Evolutionary conservation across 768 basidiomycete species (phyloP).

Genomic region (Epithele typhae): DNA sequence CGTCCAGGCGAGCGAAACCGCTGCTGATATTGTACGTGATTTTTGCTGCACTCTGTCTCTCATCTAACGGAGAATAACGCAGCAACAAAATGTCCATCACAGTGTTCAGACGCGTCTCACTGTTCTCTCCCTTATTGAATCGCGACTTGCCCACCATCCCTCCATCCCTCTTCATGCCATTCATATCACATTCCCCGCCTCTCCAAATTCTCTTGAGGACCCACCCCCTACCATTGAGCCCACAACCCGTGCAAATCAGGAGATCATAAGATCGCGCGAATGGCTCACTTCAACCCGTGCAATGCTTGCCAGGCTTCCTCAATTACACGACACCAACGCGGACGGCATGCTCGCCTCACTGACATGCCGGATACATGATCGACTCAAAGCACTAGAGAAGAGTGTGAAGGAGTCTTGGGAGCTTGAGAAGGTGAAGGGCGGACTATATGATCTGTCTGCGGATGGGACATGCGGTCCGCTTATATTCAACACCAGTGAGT

Average conservation of each 20-base stretch:
- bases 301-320: neutral
- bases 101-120: neutral
- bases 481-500: neutral
- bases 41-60: neutral
- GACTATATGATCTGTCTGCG: neutral
- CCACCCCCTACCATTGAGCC: neutral
- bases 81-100: neutral
- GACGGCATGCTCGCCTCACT: neutral
- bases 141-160: neutral
- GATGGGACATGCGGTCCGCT: neutral
- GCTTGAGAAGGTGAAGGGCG: neutral
- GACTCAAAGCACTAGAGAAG: neutral
- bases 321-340: neutral
- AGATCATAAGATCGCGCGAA: neutral
- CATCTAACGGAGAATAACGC: neutral
- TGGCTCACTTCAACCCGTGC: neutral
- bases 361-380: neutral
- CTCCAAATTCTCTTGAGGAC: neutral
- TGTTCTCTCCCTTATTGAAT: neutral
- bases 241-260: neutral
- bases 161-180: neutral
- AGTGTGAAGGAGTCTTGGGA: constrained; percentile 1
- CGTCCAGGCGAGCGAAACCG: no score
- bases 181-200: neutral
- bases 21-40: no score